Percentiles rank a stretch among this genome's conserved stretches.
phyloP scores from a whole-genome alignment of 2,329 filamentous ascomycete species.

The Calonectria ilicicola region DNA sequence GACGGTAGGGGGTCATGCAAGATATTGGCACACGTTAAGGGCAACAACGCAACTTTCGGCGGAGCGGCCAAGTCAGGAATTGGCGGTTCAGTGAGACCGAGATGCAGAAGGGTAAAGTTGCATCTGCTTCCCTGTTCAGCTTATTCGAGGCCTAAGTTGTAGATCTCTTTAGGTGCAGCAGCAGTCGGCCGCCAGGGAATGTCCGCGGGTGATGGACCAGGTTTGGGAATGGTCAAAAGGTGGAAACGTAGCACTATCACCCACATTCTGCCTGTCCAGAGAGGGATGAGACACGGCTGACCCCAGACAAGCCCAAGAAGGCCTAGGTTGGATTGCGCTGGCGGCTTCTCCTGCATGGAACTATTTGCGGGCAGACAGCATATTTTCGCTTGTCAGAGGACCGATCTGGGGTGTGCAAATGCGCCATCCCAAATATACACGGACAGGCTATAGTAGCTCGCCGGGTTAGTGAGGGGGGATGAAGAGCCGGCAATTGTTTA shows the following conservation, averaged over 20 bases:
- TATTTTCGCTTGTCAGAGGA: neutral
- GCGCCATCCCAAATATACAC: neutral
- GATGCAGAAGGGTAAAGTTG: constrained; percentile 4
- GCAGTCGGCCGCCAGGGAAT: constrained; percentile 10
- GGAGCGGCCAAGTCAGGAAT: constrained; percentile 13
- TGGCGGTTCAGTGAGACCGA: constrained; percentile 4
- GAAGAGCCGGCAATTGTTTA: neutral
- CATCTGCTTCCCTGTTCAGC: neutral
- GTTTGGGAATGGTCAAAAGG: constrained; percentile 20
- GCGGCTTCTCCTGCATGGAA: constrained; percentile 1
- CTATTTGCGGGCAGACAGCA: neutral
- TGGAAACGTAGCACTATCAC: neutral
- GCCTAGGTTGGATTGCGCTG: neutral
- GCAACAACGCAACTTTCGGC: constrained; percentile 11
- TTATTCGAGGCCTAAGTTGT: neutral
- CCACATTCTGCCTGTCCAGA: neutral
- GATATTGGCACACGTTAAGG: neutral
- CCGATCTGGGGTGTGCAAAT: neutral
- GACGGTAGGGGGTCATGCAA: neutral
- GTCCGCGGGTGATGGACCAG: constrained; percentile 12
- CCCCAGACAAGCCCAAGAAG: neutral
- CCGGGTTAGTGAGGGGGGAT: neutral
- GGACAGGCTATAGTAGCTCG: neutral
- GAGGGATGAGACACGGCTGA: neutral
- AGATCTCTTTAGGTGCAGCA: constrained; percentile 13